These are phyloP conservation scores for Pseudogymnoascus verrucosus DNA, from an alignment of 2,329 filamentous ascomycete genomes.

Conservation along the genomic window DNA sequence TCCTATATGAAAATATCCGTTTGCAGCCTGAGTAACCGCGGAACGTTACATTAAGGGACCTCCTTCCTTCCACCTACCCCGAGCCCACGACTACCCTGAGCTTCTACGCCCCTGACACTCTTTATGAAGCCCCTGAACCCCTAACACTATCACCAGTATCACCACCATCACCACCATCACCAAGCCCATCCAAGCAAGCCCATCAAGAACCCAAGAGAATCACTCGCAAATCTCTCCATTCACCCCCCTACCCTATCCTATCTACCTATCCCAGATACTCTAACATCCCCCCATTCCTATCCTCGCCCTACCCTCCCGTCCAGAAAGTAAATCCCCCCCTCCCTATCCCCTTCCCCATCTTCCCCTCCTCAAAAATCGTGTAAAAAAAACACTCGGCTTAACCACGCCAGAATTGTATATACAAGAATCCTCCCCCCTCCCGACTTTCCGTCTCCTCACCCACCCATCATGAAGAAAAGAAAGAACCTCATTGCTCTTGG, in stretches of 20 bases:
- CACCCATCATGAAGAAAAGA: neutral
- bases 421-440: neutral
- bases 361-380: too few species aligned
- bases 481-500: neutral
- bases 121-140: too few species aligned
- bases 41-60: too few species aligned
- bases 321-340: neutral
- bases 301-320: neutral
- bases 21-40: too few species aligned
- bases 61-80: too few species aligned
- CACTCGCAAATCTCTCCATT: neutral
- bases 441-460: neutral
- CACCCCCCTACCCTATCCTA: neutral
- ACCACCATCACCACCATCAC: too few species aligned
- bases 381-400: too few species aligned
- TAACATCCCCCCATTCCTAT: neutral
- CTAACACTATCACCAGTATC: too few species aligned
- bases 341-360: neutral
- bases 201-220: neutral
- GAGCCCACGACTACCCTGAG: too few species aligned
- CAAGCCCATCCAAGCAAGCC: too few species aligned
- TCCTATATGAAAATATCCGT: too few species aligned
- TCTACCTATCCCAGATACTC: neutral
- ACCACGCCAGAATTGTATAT: neutral
- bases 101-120: too few species aligned